Evolutionary conservation across 331 rosid genomes (phyloP), one percentile per base, ranked within the genome.

Genomic region (Spiraea crenata): DNA sequence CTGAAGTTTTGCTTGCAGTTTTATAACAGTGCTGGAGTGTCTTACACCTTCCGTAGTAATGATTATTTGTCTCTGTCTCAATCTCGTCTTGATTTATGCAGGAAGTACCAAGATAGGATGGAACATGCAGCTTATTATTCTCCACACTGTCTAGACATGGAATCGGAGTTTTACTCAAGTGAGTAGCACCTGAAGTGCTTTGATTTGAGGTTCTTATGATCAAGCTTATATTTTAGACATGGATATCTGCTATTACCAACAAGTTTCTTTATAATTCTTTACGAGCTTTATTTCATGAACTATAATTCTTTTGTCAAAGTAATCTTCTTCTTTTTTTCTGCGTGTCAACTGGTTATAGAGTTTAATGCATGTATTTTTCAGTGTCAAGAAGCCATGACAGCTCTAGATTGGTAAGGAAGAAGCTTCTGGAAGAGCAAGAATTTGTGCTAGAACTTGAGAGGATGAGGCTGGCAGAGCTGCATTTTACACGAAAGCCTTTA

Each of bases 21-120:
- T 7, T 16, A 20, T 19, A 58, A 58, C 15, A 44, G 11, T 63
- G 39, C n/a, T 47, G 13, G 57, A 46, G 15, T 25, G 70, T 8
- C 20, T 47, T 10, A 4, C 10, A n/a, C 12, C 62, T 15, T 47
- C 44, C 44, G 9, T 37, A 7, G 17, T 68, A 69, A 47, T 63
- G n/a, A 45, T 65, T 48, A 2, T 25, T 11, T 58, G 42, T 77
- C 74, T 40, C 72, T 39, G 6, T 61, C 16, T 16, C 73, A 19
- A 61, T 3, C 57, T 5, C 55, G 63, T 60, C 74, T 34, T n/a
- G 74, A 66, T 71, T 68, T 59, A 16, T 75, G 76, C 89, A 95
- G 99, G 85, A 93, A 78, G 82, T 63, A 77, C 79, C 58, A 65
- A 4, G 97, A 95, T 25, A 87, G 88, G 81, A 63, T 56, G 41